Evolutionary conservation across 2,329 filamentous ascomycete genomes (phyloP).

Genomic region (Diaporthe citri): DNA sequence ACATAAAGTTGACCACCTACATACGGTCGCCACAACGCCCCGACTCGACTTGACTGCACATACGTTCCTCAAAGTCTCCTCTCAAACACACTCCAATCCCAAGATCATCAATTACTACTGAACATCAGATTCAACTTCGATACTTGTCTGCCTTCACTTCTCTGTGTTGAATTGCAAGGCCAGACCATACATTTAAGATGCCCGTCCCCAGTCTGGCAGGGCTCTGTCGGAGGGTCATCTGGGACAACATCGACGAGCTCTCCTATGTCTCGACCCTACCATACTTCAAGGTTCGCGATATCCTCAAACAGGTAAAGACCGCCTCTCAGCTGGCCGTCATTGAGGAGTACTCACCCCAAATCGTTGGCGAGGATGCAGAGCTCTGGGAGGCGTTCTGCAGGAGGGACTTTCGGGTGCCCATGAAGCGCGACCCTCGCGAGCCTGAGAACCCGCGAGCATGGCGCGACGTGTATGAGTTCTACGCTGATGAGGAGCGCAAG

Average conservation of each 20-base stretch:
- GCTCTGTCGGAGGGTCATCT: constrained; percentile 18
- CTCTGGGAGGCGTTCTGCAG: constrained; percentile 86
- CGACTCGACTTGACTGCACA: background rate
- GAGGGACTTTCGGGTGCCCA: constrained; percentile 78
- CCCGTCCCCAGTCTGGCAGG: constrained; percentile 11
- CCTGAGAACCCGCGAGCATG: constrained; percentile 78
- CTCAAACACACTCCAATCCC: background rate
- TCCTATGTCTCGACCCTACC: constrained; percentile 29
- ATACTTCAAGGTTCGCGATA: constrained; percentile 73
- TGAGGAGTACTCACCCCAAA: constrained; percentile 82
- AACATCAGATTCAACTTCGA: background rate
- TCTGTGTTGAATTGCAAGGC: background rate
- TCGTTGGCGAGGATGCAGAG: constrained; percentile 76
- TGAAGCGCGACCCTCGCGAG: constrained; percentile 70
- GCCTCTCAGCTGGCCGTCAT: constrained; percentile 81
- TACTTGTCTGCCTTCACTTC: background rate
- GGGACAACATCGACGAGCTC: constrained; percentile 28
- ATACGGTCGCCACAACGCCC: background rate
- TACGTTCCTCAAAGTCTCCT: background rate
- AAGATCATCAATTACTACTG: background rate
- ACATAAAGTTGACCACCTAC: background rate
- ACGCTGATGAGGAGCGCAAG: constrained; percentile 70
- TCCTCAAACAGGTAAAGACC: constrained; percentile 79
- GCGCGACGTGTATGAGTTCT: constrained; percentile 81
- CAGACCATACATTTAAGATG: constrained; percentile 5